Percentiles rank a stretch among this genome's conserved stretches.
Evolutionary conservation across 192 early-diverging fungal species (phyloP).

Genomic region (Coemansia sp.): DNA sequence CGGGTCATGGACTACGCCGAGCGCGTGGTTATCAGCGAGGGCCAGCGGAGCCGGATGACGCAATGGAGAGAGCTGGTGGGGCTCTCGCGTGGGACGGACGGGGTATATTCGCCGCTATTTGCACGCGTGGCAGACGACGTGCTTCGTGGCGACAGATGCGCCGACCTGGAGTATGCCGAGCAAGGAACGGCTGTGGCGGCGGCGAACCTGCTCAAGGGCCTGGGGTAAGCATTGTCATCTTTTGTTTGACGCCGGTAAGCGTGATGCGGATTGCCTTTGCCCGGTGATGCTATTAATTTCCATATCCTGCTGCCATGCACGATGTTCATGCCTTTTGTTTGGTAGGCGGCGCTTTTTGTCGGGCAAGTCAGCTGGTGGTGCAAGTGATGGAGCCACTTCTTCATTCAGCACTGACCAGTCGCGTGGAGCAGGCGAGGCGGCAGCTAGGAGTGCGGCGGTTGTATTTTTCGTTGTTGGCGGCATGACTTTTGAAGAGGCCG

Average conservation of each 20-base stretch:
- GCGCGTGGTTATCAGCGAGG: constrained; percentile 23
- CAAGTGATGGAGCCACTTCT: constrained; percentile 4
- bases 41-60: constrained; percentile 25
- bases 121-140: constrained; percentile 29
- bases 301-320: not conserved
- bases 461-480: constrained; percentile 50
- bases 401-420: constrained; percentile 7
- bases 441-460: constrained; percentile 20
- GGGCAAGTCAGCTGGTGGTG: constrained; percentile 11
- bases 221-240: constrained; percentile 36
- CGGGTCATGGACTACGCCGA: constrained; percentile 13
- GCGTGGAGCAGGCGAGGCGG: constrained; percentile 27
- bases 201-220: constrained; percentile 47
- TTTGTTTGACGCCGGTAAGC: too few relatives aligned
- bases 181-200: constrained; percentile 29
- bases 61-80: constrained; percentile 32
- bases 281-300: not conserved
- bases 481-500: constrained; percentile 45
- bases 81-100: constrained; percentile 25
- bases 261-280: not conserved
- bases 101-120: constrained; percentile 26
- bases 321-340: not conserved
- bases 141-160: constrained; percentile 14
- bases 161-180: constrained; percentile 43
- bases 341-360: constrained; percentile 49